Evolutionary conservation across 2,329 filamentous ascomycete species (phyloP).

Genomic region (Fusarium tjaetaba): DNA sequence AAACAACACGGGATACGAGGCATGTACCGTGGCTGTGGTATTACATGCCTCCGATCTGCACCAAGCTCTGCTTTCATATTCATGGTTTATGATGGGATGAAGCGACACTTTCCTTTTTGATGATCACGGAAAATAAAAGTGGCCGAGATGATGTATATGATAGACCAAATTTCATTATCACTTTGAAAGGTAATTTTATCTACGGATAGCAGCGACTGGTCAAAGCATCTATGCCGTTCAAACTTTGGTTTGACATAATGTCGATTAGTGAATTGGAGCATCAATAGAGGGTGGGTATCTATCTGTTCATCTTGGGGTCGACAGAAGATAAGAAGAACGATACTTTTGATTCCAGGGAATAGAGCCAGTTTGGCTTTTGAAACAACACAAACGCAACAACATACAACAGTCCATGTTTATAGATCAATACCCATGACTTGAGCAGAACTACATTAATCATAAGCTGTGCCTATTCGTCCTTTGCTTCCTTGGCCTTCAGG

Average conservation of each 20-base stretch:
- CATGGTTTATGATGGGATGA: constrained; percentile 90
- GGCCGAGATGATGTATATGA: not conserved
- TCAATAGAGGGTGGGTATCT: constrained; percentile 2
- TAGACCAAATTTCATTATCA: not conserved
- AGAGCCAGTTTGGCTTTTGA: not conserved
- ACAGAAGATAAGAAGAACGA: not conserved
- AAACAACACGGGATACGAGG: constrained; percentile 82
- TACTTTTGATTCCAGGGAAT: constrained; percentile 6
- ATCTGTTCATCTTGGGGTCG: not conserved
- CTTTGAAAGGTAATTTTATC: constrained; percentile 9
- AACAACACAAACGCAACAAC: not conserved
- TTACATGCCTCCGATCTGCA: constrained; percentile 86
- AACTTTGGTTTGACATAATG: not conserved
- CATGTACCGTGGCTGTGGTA: constrained; percentile 93
- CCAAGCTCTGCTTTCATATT: constrained; percentile 99
- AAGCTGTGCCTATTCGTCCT: constrained; percentile 40
- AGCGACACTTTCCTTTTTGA: constrained; percentile 69
- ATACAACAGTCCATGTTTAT: not conserved
- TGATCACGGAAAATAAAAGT: not conserved
- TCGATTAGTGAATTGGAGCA: constrained; percentile 8
- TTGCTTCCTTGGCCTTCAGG: constrained; percentile 48
- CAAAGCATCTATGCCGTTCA: constrained; percentile 39
- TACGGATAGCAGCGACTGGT: not conserved
- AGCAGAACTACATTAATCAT: not conserved
- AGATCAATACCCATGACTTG: not conserved